Evolutionary conservation across 768 basidiomycete species (phyloP).

Genomic region (Macrolepiota dolichaula): DNA sequence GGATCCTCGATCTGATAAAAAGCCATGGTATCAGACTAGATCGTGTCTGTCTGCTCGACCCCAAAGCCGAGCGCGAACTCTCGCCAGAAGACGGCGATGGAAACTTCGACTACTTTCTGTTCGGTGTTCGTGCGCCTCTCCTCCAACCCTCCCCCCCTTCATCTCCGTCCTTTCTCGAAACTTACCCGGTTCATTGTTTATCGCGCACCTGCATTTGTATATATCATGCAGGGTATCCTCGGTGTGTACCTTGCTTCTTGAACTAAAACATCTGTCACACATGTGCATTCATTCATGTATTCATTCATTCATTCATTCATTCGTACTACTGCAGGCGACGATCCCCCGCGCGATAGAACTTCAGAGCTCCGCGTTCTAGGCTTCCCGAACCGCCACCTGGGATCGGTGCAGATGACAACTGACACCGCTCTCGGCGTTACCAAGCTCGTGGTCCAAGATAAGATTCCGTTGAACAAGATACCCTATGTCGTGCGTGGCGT

Average conservation of each 20-base stretch:
- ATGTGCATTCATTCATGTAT: too few relatives aligned
- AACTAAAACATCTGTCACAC: background rate
- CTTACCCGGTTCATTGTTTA: background rate
- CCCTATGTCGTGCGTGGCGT: constrained; percentile 57
- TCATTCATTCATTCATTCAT: background rate
- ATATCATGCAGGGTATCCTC: constrained; percentile 27
- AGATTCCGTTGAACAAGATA: constrained; percentile 70
- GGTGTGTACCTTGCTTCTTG: constrained; percentile 18
- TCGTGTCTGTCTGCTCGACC: constrained; percentile 90
- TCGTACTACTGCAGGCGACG: constrained; percentile 61
- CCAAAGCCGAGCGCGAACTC: constrained; percentile 69
- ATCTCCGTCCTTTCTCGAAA: background rate
- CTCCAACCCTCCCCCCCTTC: background rate
- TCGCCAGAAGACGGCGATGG: constrained; percentile 75
- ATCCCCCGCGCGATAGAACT: constrained; percentile 93
- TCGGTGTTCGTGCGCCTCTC: constrained; percentile 56
- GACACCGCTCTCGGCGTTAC: constrained; percentile 95
- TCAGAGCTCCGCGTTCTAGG: constrained; percentile 82
- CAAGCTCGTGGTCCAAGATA: constrained; percentile 75
- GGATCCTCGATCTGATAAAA: constrained; percentile 61
- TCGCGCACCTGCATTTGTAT: too few relatives aligned
- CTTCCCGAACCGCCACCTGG: constrained; percentile 84
- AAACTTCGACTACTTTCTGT: constrained; percentile 84
- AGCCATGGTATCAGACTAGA: constrained; percentile 37
- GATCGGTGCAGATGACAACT: constrained; percentile 94